A percentile compares a stretch with the other conserved stretches of the same genome.
phyloP scores from a whole-genome alignment of 371 early-diverging fungal species.

The Lichtheimia hyalospora region DNA sequence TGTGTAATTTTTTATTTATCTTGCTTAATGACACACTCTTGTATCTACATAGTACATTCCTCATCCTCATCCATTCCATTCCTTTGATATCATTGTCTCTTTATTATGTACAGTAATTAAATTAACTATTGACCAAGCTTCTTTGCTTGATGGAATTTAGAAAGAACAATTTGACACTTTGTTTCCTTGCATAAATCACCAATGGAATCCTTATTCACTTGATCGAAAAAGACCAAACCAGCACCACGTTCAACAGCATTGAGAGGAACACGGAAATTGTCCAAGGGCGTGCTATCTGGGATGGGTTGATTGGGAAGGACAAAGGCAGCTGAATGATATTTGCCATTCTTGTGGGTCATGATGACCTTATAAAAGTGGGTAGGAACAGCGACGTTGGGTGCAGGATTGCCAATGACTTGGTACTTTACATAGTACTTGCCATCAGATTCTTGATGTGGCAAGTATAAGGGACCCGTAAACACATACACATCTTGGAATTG shows the following conservation, averaged over 20 bases:
- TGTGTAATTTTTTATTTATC: no score
- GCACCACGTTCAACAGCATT: constrained; percentile 78
- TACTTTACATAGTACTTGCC: constrained; percentile 81
- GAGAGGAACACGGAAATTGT: constrained; percentile 72
- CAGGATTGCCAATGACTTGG: constrained; percentile 84
- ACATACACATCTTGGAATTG: constrained; percentile 74
- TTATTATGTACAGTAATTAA: background rate
- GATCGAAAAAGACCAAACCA: constrained; percentile 79
- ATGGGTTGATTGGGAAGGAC: constrained; percentile 86
- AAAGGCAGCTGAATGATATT: constrained; percentile 71
- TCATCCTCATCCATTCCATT: no score
- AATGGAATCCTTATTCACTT: constrained; percentile 42
- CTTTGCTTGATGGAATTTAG: constrained; percentile 42
- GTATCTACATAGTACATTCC: no score
- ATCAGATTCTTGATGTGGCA: constrained; percentile 69
- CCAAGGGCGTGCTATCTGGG: constrained; percentile 64
- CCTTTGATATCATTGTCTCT: no score
- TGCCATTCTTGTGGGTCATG: constrained; percentile 47
- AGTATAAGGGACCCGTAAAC: constrained; percentile 79
- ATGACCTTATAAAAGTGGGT: constrained; percentile 93
- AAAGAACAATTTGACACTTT: constrained; percentile 47
- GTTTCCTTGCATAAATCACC: constrained; percentile 49
- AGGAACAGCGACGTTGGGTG: constrained; percentile 87
- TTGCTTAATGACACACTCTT: no score
- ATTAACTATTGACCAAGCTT: constrained; percentile 14